These are phyloP conservation scores for Cymodocea nodosa DNA, from an alignment of 116 monocot species.

Conservation along the genomic window DNA sequence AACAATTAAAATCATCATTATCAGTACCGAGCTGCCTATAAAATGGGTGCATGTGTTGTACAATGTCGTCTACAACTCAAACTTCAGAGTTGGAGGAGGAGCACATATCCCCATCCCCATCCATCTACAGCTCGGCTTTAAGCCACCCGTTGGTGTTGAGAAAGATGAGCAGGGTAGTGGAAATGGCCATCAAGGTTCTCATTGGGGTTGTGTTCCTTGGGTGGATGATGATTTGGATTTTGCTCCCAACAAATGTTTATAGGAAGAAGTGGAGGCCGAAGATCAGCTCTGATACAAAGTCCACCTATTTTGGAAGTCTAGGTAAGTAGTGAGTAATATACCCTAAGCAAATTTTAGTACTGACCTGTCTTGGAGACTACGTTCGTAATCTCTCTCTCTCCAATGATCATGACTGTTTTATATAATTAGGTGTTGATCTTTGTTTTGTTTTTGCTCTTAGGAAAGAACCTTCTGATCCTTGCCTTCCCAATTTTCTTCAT, in stretches of 20 bases:
- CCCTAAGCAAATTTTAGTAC: not conserved
- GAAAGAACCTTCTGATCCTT: conserved; percentile 27
- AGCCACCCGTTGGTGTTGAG: too few relatives aligned
- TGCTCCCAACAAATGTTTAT: conserved; percentile 42
- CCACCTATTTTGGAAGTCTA: conserved; percentile 56
- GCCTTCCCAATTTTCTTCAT: conserved; percentile 56
- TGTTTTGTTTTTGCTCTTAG: conserved; percentile 9
- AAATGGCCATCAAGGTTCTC: conserved; percentile 11
- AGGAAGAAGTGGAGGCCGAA: conserved; percentile 21
- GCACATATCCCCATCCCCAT: too few relatives aligned
- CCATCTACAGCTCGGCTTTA: too few relatives aligned
- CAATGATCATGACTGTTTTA: not conserved
- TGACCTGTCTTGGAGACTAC: not conserved
- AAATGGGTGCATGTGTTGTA: too few relatives aligned
- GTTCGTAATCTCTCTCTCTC: not conserved
- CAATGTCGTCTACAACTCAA: too few relatives aligned
- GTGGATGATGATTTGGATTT: conserved; percentile 47
- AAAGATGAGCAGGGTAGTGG: not conserved
- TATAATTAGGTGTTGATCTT: not conserved
- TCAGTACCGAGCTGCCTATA: too few relatives aligned
- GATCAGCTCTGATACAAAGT: conserved; percentile 19
- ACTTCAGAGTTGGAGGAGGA: too few relatives aligned
- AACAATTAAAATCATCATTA: too few relatives aligned
- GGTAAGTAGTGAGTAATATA: conserved; percentile 13
- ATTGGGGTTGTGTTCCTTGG: conserved; percentile 29